Base-by-base conservation (phyloP, 768 basidiomycete species). In the Xerocomellus chrysenteron region DNA sequence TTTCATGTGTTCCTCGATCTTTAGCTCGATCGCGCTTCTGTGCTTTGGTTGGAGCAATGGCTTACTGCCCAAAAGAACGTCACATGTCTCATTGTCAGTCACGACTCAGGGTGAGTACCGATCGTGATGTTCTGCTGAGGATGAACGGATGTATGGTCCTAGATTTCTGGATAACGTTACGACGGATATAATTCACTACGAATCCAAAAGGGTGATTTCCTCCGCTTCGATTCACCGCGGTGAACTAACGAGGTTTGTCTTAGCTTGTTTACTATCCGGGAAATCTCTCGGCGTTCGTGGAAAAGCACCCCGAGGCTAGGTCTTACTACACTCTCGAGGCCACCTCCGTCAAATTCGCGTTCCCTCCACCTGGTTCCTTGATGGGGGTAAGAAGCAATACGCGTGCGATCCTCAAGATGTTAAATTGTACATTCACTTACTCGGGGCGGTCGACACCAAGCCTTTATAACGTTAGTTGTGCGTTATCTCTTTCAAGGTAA, bases 331-430 rank as follows among this genome's bases (percentile, higher is more conserved):
- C 93, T 35, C 85, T 98, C 24, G 88, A 92, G 35, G 95, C 94
- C 7, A 94, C 90, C 54, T 87, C 90, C 57, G 87, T 97, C 77
- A 94, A 92, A 75, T 96, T 98, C 78, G 77, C 92, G 36, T 98
- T 98, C 83, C 95, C 95, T 37, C 82, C 94, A 28, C 95, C 95
- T 41, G 96, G 96, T 32, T 94, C 91, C 46, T 82, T 98, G 62
- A 94, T 98, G 92, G 95, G 96, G 52, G 95, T 98, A 55, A 84
- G 95, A 60, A 96, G 93, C 71, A 93, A 90, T 68, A 98, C 95
- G 13, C 86, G 95, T 50, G 93, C 95, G 5, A 98, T 98, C 69
- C 80, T 98, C 68, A 98, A 96, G 77, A 82, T 98, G 74, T 79
- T 82, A 37, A 83, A 86, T 67, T 96, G 93, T 75, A 97, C 94